Base-by-base conservation (phyloP, 805 yeast genomes). In the Candida ovalis region DNA sequence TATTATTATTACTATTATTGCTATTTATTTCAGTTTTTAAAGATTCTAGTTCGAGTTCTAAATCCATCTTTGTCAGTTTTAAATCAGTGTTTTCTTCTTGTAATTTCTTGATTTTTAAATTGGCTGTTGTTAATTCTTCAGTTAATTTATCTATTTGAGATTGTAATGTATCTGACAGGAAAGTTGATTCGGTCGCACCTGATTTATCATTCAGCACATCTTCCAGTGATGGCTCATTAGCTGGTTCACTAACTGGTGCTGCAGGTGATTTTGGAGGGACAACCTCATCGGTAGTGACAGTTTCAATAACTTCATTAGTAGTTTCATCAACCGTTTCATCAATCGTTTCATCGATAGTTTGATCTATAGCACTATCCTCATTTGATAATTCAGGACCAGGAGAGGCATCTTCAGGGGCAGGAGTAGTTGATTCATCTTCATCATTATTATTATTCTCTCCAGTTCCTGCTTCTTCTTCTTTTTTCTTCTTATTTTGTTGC, bases 31-130 rank as follows among this genome's bases (percentile, higher is more conserved):
- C 27, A 22, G 69, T 61, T 22, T 68, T 69, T 12, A 69, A 50
- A 3, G 59, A 56, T 39, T 71, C 76, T 15, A 73, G 51, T 44
- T 75, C 75, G 25, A 59, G 50, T 40, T 73, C 73, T 3, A 77
- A 58, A 23, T 59, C 66, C 48, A 59, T 44, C 19, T 61, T 62
- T 1, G 54, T 39, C 15, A 62, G 44, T 45, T 60, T 60, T n/a
- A 66, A 47, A 17, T 61, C 61, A 0, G 59, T 48, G 28, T 60
- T 61, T 36, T 64, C 67, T 5, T 37, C 40, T 36, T 52, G 53
- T 24, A 61, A 22, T 18, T 40, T 46, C 9, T 43, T 44, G 7
- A 56, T 30, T 27, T 52, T 48, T 1, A 15, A 25, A 13, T 43
- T 40, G 3, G 58, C 44, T 15, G 47, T 48, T 24, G 52, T 55